Base-by-base conservation (phyloP, 176 grass and related monocot species). In the Zoysia japonica region DNA sequence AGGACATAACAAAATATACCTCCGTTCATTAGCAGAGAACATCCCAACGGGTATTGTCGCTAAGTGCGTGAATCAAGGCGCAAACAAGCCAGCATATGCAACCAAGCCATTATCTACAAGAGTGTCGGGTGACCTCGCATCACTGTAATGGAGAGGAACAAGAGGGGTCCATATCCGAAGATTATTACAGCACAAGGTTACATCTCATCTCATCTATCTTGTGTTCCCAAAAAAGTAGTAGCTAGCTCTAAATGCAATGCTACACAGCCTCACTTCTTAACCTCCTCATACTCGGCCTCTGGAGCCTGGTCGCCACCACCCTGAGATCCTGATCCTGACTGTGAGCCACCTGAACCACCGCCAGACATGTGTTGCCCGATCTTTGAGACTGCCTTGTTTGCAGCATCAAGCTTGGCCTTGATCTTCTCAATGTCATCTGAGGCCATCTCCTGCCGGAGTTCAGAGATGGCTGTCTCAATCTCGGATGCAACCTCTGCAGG, bases 371-470 rank as follows among this genome's bases (percentile, higher is more conserved):
- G 88, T 48, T 93, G 82, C 13, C 91, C 91, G 49, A 90, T 90
- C 85, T 93, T 90, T 43, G 85, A 90, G 44, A 93, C 91, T 7
- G 91, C 91, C 71, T 90, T 90, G 78, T 93, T 93, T 60, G 91
- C 88, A 0, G 70, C 88, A 19, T 90, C 91, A 37, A 93, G 76
- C 66, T 88, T 90, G 11, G 85, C 88, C 75, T 90, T 93, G 66
- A 93, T 93, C 73, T 68, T 85, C 57, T 90, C 82, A 47, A 82
- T 56, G 14, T 84, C 77, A 2, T 93, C 91, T 15, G 85, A 86
- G 2, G 69, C 70, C 91, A 93, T 90, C 70, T 90, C 91, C 74
- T 86, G 85, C 12, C 88, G 80, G 70, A 93, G 70, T 20, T 93
- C 91, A 36, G 91, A 66, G 0, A 90, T 78, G 19, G 91, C 85